Evolutionary conservation across 208 protist species (phyloP).

Genomic region (Naegleria gruberi): DNA sequence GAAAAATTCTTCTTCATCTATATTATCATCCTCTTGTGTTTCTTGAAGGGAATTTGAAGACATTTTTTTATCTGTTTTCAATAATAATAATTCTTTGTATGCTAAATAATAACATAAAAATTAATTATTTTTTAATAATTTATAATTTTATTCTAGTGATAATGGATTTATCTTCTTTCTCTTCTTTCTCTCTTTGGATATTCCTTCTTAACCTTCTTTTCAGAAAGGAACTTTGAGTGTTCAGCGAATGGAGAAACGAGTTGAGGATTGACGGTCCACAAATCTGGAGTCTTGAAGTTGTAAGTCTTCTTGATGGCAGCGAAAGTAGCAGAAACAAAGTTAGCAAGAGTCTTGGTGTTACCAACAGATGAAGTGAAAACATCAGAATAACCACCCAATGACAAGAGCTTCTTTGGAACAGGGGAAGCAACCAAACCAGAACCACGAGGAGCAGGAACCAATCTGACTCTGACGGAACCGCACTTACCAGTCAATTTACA

Average conservation of each 20-base stretch:
- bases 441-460: conserved; percentile 98
- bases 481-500: conserved; percentile 97
- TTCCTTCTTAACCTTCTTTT: not conserved
- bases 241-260: conserved; percentile 75
- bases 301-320: conserved; percentile 92
- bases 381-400: conserved; percentile 95
- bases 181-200: not conserved
- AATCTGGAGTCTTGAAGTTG: conserved; percentile 95
- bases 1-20: not conserved
- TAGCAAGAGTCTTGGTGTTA: conserved; percentile 95
- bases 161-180: not conserved
- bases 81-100: not conserved
- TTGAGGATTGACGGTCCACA: conserved; percentile 86
- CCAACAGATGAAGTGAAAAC: conserved; percentile 95
- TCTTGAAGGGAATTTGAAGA: not conserved
- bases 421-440: conserved; percentile 96
- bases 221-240: conserved; percentile 44
- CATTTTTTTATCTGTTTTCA: not conserved
- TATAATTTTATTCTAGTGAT: not conserved
- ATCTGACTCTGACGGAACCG: conserved; percentile 92
- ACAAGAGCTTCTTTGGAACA: conserved; percentile 95
- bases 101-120: too few relatives aligned
- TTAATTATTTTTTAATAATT: too few relatives aligned
- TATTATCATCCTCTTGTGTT: not conserved
- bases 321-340: conserved; percentile 99